These are phyloP conservation scores for Melastoma malabathricum DNA, from an alignment of 345 rosid species.

Conservation along the genomic window DNA sequence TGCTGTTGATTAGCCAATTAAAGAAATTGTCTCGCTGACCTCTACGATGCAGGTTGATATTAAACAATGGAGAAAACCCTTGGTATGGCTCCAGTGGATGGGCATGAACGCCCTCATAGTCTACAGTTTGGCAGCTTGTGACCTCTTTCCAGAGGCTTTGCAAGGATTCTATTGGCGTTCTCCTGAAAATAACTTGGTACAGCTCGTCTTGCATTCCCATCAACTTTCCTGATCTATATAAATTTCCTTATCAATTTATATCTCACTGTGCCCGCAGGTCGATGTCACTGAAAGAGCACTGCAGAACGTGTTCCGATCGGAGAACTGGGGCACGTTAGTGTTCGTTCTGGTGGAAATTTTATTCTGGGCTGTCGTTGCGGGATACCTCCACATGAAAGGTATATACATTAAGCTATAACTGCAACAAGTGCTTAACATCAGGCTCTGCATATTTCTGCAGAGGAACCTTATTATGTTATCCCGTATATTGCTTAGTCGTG, in stretches of 20 bases:
- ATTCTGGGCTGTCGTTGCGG: constrained; percentile 38
- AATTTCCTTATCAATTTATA: background rate
- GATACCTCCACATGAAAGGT: constrained; percentile 31
- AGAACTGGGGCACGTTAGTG: constrained; percentile 34
- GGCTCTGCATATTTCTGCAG: no score
- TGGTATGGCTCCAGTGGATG: constrained; percentile 36
- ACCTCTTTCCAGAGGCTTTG: constrained; percentile 34
- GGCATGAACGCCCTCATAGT: constrained; percentile 51
- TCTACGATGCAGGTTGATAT: constrained; percentile 39
- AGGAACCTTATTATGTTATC: no score
- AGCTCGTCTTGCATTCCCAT: background rate
- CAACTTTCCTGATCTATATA: background rate
- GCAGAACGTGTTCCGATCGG: constrained; percentile 21
- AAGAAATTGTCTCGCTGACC: background rate
- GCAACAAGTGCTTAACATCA: background rate
- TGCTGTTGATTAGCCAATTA: no score
- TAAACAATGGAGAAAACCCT: constrained; percentile 22
- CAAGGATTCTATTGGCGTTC: constrained; percentile 50
- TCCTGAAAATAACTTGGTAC: constrained; percentile 42
- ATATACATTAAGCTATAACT: constrained; percentile 24
- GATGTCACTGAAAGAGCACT: constrained; percentile 22
- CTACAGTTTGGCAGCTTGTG: constrained; percentile 39
- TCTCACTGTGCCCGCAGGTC: constrained; percentile 19
- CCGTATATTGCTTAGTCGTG: no score
- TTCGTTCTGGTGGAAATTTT: constrained; percentile 36